Conservation (phyloP, 2,329 filamentous ascomycete genomes). For the Madurella fahalii region DNA sequence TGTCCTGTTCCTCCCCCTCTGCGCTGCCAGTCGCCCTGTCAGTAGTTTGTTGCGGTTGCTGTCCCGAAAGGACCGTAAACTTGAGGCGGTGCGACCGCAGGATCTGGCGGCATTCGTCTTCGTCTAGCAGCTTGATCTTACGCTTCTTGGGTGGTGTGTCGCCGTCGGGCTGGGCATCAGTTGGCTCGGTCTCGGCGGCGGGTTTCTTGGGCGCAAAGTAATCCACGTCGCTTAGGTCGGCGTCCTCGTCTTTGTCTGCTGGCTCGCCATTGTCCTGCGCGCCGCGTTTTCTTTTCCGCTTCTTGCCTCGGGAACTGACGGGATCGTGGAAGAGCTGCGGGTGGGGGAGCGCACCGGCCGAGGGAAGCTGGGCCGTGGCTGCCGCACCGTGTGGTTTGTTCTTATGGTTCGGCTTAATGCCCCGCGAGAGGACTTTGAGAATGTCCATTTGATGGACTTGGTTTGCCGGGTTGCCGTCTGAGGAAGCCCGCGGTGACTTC, state of each 20-base stretch:
- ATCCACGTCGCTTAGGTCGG: constrained; percentile 47
- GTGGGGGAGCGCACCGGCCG: constrained; percentile 58
- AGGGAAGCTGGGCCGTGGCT: constrained; percentile 51
- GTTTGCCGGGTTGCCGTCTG: background rate
- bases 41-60: constrained; percentile 23
- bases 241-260: constrained; percentile 31
- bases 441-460: constrained; percentile 53
- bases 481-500: background rate
- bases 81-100: constrained; percentile 81
- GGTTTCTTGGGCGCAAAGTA: constrained; percentile 54
- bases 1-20: constrained; percentile 49
- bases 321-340: constrained; percentile 67
- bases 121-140: constrained; percentile 47
- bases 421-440: constrained; percentile 67
- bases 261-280: constrained; percentile 27
- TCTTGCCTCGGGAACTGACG: constrained; percentile 42
- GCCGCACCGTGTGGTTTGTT: constrained; percentile 33
- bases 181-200: constrained; percentile 22
- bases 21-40: constrained; percentile 30
- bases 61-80: constrained; percentile 65
- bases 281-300: constrained; percentile 50
- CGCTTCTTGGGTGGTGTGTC: constrained; percentile 23
- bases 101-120: constrained; percentile 69
- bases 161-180: constrained; percentile 21
- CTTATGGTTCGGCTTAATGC: constrained; percentile 54